Evolutionary conservation across 2,329 filamentous ascomycete genomes (phyloP).

Genomic region (Aureobasidium sp.): DNA sequence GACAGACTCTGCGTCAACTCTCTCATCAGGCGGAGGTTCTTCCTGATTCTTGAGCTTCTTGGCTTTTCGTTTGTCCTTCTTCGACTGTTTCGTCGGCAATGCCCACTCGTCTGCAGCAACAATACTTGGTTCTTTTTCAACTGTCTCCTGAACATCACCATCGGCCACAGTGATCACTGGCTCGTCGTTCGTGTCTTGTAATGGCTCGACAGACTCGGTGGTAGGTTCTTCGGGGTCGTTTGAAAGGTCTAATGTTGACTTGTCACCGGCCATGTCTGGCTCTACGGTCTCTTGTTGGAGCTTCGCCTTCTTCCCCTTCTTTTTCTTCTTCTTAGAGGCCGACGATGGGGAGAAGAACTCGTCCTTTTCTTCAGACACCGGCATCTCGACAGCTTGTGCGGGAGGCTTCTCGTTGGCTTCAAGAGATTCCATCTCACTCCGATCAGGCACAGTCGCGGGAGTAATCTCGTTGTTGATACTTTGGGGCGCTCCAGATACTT

Average conservation of each 20-base stretch:
- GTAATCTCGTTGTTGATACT: neutral
- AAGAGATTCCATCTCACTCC: too few species aligned
- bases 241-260: neutral
- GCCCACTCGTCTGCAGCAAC: neutral
- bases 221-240: neutral
- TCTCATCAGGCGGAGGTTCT: neutral
- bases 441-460: neutral
- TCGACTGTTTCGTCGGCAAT: neutral
- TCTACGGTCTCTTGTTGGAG: neutral
- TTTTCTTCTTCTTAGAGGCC: slow-evolving; percentile 16
- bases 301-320: slow-evolving; percentile 6
- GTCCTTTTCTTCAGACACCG: neutral
- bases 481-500: neutral
- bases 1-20: neutral
- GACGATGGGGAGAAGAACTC: neutral
- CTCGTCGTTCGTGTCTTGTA: neutral
- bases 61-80: slow-evolving; percentile 13
- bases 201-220: neutral
- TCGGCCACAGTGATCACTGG: neutral
- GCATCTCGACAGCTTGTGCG: neutral
- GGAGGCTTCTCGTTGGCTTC: neutral
- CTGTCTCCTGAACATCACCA: neutral
- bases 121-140: neutral
- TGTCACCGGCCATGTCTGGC: neutral
- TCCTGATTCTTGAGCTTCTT: neutral